A percentile compares a stretch with the other conserved stretches of the same genome.
These are phyloP conservation scores for Physocladia obscura DNA, from an alignment of 192 early-diverging fungal species.

Conservation along the genomic window DNA sequence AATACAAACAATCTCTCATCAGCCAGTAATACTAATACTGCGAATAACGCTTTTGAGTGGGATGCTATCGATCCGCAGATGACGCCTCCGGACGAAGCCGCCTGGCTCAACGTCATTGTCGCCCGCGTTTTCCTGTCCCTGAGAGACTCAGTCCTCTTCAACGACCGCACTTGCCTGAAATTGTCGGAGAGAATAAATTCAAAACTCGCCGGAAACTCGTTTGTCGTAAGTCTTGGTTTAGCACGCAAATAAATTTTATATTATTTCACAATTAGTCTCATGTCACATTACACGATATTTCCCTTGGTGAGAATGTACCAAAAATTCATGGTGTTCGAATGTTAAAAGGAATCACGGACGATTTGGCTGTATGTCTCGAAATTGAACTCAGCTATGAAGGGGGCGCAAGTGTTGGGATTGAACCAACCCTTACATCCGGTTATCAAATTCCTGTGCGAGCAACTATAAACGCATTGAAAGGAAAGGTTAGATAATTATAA, in stretches of 20 bases:
- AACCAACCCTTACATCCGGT: conserved; percentile 44
- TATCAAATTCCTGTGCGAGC: conserved; percentile 48
- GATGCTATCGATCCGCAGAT: neutral
- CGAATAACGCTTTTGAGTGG: neutral
- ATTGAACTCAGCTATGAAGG: conserved; percentile 50
- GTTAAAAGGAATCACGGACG: conserved; percentile 50
- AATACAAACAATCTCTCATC: neutral
- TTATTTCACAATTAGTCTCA: conserved; percentile 32
- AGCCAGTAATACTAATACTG: neutral
- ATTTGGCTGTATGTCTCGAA: conserved; percentile 53
- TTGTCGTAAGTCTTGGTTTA: conserved; percentile 35
- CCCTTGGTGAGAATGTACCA: conserved; percentile 50
- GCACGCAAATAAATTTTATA: neutral
- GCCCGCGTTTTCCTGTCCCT: conserved; percentile 53
- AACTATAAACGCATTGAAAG: conserved; percentile 38
- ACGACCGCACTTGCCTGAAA: conserved; percentile 32
- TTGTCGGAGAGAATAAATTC: conserved; percentile 45
- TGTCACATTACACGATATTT: conserved; percentile 44
- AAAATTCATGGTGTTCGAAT: conserved; percentile 42
- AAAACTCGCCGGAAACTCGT: conserved; percentile 49
- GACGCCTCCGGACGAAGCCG: neutral
- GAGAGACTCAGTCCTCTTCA: conserved; percentile 45
- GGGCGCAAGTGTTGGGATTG: conserved; percentile 49
- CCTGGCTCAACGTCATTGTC: conserved; percentile 51
- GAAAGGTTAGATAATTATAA: conserved; percentile 32